Evolutionary conservation across 2,329 filamentous ascomycete genomes (phyloP), one percentile per base, ranked within the genome.

Genomic region (Aspergillus sp.): DNA sequence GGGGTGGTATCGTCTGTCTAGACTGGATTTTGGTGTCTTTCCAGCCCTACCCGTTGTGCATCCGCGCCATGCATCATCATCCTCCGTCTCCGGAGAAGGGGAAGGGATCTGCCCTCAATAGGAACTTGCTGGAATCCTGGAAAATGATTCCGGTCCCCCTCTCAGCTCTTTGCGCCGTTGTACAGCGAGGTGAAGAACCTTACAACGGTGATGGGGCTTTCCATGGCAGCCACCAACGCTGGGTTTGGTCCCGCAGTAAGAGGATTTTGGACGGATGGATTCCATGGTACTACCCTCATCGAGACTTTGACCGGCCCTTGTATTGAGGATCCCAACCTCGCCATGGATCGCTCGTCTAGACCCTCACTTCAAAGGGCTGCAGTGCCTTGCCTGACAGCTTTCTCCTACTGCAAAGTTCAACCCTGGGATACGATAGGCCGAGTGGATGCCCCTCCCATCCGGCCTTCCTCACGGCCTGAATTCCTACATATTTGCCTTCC

Each of bases 291-390:
- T 8, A 5, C 10, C 26, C 36, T 19, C 46, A 52, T 46, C 53
- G 45, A 55, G 53, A 55, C 53, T 55, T 55, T 55, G 36, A 41
- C 32, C 50, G 50, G 50, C 50, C 45, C 30, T 43, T 26, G 32
- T 44, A 32, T 49, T 33, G 45, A n/a, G 16, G 50, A 46, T 40
- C 51, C 48, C 47, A 47, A 50, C 35, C 32, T 44, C 26, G 40
- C 51, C 26, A 47, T 43, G 47, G 45, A 24, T 52, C 40, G 40
- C 44, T 49, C 45, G 49, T 40, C 52, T 54, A 45, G 50, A 42
- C 50, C 50, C 26, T 35, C 14, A 33, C 41, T 50, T 19, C 45
- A 35, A 30, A 14, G 7, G 7, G 26, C 38, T 46, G 50, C 38
- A 41, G 24, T 51, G 49, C 49, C 41, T 33, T 51, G 48, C 52